phyloP scores from a whole-genome alignment of 2,329 filamentous ascomycete genomes.

The Dactylella cylindrospora region DNA sequence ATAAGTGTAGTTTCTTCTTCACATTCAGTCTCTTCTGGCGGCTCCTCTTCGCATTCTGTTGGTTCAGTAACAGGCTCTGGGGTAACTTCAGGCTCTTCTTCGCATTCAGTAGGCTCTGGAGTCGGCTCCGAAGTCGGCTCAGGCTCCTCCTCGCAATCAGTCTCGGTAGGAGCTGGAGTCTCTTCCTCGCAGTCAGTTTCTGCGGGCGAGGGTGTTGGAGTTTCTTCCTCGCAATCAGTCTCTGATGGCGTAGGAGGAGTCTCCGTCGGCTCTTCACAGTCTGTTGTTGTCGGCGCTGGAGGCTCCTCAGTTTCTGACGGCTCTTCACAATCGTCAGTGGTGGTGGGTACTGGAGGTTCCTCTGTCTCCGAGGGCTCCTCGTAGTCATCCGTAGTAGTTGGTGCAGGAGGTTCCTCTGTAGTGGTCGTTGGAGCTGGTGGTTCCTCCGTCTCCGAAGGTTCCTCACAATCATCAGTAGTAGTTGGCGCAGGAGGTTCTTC shows the following conservation, averaged over 20 bases:
- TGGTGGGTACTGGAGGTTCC: too few relatives aligned
- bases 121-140: conserved; percentile 7
- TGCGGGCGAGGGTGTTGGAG: conserved; percentile 10
- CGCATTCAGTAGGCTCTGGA: conserved; percentile 2
- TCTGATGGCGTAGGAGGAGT: not conserved
- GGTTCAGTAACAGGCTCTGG: not conserved
- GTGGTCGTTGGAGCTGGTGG: conserved; percentile 11
- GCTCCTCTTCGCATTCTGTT: conserved; percentile 20
- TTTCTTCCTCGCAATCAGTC: conserved; percentile 1
- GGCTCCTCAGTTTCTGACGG: conserved; percentile 16
- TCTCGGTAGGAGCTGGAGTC: conserved; percentile 18
- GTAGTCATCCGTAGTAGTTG: conserved; percentile 3
- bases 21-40: conserved; percentile 12
- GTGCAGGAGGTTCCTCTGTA: conserved; percentile 9
- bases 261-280: conserved; percentile 16
- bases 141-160: conserved; percentile 20
- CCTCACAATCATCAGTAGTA: conserved; percentile 35
- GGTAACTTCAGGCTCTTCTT: conserved; percentile 3
- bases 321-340: conserved; percentile 18
- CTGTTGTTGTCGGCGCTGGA: conserved; percentile 16
- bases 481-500: conserved; percentile 17
- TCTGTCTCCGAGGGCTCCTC: too few relatives aligned
- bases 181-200: too few relatives aligned
- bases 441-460: conserved; percentile 10
- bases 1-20: conserved; percentile 28